phyloP scores from a whole-genome alignment of 2,329 filamentous ascomycete genomes.

The Dichotomopilus funicola region DNA sequence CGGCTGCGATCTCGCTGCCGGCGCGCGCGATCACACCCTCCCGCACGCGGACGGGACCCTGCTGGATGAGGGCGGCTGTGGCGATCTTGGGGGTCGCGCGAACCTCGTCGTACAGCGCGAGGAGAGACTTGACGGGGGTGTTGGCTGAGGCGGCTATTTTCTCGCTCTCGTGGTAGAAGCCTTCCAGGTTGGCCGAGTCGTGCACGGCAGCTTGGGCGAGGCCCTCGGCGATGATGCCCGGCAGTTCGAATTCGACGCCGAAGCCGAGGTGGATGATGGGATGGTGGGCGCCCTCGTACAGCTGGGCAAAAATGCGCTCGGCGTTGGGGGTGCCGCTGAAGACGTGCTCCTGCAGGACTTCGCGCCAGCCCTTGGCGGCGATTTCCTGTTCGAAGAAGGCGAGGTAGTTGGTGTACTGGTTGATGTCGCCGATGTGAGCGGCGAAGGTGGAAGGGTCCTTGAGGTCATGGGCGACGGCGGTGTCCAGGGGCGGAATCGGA shows the following conservation, averaged over 20 bases:
- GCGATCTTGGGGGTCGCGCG: slow-evolving; percentile 43
- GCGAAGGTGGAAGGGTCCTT: slow-evolving; percentile 22
- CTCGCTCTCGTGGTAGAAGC: slow-evolving; percentile 34
- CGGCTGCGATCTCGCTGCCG: slow-evolving; percentile 46
- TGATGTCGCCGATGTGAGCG: slow-evolving; percentile 10
- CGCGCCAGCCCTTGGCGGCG: slow-evolving; percentile 45
- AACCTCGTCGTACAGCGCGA: slow-evolving; percentile 19
- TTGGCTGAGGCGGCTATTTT: not conserved
- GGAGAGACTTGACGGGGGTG: slow-evolving; percentile 5
- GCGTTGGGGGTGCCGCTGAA: slow-evolving; percentile 51
- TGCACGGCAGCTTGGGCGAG: slow-evolving; percentile 59
- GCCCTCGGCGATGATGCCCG: slow-evolving; percentile 58
- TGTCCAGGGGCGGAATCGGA: slow-evolving; percentile 22
- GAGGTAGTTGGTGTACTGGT: slow-evolving; percentile 52
- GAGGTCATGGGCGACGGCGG: slow-evolving; percentile 16
- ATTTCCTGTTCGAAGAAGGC: slow-evolving; percentile 59
- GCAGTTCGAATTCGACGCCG: slow-evolving; percentile 61
- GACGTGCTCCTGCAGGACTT: slow-evolving; percentile 52
- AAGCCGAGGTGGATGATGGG: slow-evolving; percentile 64
- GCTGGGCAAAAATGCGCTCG: slow-evolving; percentile 50
- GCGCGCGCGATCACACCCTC: slow-evolving; percentile 56
- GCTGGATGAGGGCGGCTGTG: slow-evolving; percentile 12
- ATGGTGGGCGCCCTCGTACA: slow-evolving; percentile 50
- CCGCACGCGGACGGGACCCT: slow-evolving; percentile 41
- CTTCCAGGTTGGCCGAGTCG: slow-evolving; percentile 41